Evolutionary conservation across 2,329 filamentous ascomycete genomes (phyloP).

Genomic region (Cryphonectria radicalis): DNA sequence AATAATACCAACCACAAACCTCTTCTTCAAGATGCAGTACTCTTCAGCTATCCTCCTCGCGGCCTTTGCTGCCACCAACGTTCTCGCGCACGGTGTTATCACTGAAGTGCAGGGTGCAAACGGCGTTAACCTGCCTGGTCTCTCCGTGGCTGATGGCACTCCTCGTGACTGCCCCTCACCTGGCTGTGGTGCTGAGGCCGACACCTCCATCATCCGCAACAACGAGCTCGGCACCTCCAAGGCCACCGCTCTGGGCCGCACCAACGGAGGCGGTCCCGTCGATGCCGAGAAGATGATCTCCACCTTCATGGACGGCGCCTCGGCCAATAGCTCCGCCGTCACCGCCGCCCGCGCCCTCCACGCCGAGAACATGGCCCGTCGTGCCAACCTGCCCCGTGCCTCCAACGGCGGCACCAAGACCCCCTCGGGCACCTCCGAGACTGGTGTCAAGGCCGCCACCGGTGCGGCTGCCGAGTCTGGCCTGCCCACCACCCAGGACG

Average conservation of each 20-base stretch:
- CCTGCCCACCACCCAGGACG: constrained; percentile 63
- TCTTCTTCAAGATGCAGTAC: constrained; percentile 34
- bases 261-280: constrained; percentile 62
- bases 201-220: constrained; percentile 71
- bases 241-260: constrained; percentile 66
- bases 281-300: constrained; percentile 60
- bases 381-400: constrained; percentile 30
- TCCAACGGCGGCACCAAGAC: constrained; percentile 46
- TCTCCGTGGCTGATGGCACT: constrained; percentile 66
- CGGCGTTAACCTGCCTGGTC: constrained; percentile 65
- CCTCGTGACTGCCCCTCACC: constrained; percentile 68
- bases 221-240: constrained; percentile 59
- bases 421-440: constrained; percentile 47
- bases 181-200: constrained; percentile 66
- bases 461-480: constrained; percentile 58
- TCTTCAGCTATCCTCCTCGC: constrained; percentile 49
- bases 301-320: constrained; percentile 60
- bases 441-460: constrained; percentile 56
- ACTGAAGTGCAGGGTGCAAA: constrained; percentile 62
- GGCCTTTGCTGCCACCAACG: constrained; percentile 53
- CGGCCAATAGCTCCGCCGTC: constrained; percentile 34
- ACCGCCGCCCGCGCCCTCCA: constrained; percentile 27
- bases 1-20: neutral
- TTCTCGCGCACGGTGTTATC: constrained; percentile 63
- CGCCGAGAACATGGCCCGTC: constrained; percentile 31